These are phyloP conservation scores for Aspergillus unguis DNA, from an alignment of 2,329 filamentous ascomycete genomes.

Conservation along the genomic window DNA sequence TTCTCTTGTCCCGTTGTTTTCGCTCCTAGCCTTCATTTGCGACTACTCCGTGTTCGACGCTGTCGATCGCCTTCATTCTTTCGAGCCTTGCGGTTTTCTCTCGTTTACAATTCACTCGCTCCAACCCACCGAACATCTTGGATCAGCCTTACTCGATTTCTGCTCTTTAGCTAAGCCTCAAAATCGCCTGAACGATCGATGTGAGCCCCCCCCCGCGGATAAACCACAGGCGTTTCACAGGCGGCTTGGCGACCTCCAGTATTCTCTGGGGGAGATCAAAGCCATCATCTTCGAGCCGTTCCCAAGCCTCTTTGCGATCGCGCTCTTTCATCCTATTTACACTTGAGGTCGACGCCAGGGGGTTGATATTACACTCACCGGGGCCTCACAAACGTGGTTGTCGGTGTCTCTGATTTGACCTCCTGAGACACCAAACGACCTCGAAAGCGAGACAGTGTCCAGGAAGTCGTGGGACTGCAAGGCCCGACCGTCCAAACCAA, in stretches of 20 bases:
- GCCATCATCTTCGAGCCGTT: not conserved
- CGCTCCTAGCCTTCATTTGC: slow-evolving; percentile 4
- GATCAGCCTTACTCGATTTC: slow-evolving; percentile 4
- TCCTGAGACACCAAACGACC: slow-evolving; percentile 14
- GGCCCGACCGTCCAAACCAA: slow-evolving; percentile 8
- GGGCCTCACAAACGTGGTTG: no score
- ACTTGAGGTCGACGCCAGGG: slow-evolving; percentile 4
- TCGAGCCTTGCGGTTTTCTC: slow-evolving; percentile 4
- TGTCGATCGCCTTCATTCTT: slow-evolving; percentile 6
- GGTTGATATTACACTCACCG: not conserved
- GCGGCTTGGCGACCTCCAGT: slow-evolving; percentile 18
- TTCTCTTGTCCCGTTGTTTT: not conserved
- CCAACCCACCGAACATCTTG: not conserved
- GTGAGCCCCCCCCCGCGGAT: slow-evolving; percentile 20
- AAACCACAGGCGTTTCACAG: slow-evolving; percentile 19
- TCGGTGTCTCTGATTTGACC: slow-evolving; percentile 2
- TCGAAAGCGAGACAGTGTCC: slow-evolving; percentile 2
- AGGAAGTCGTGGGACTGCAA: slow-evolving; percentile 4
- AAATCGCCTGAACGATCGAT: slow-evolving; percentile 17
- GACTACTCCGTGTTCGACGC: not conserved
- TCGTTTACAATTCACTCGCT: slow-evolving; percentile 4
- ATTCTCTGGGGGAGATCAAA: slow-evolving; percentile 7
- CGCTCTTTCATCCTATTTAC: not conserved
- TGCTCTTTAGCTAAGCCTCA: slow-evolving; percentile 19
- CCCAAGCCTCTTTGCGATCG: not conserved